phyloP scores from a whole-genome alignment of 1,284 basidiomycete species.

The Ustilago cynodontis region DNA sequence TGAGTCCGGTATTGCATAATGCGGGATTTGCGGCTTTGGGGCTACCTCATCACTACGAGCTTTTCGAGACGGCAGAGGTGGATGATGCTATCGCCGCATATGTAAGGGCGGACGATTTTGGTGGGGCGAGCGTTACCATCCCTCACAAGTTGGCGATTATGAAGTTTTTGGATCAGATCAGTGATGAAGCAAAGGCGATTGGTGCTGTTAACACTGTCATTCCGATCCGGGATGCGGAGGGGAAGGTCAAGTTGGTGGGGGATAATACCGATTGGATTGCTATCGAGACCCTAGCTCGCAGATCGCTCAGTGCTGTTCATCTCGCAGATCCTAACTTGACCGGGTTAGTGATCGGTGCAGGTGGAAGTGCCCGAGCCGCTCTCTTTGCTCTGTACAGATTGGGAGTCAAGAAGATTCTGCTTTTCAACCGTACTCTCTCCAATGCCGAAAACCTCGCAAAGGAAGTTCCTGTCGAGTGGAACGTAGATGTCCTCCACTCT shows the following conservation, averaged over 20 bases:
- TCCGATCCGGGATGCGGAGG: slow-evolving; percentile 40
- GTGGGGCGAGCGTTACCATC: slow-evolving; percentile 90
- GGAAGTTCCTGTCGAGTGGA: slow-evolving; percentile 62
- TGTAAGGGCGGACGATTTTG: slow-evolving; percentile 81
- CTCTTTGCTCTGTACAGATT: slow-evolving; percentile 66
- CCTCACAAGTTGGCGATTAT: slow-evolving; percentile 66
- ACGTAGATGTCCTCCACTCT: slow-evolving; percentile 52
- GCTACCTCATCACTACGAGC: slow-evolving; percentile 75
- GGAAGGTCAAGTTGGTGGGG: slow-evolving; percentile 46
- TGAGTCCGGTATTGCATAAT: slow-evolving; percentile 94
- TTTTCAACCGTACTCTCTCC: slow-evolving; percentile 67
- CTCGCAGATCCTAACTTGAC: slow-evolving; percentile 40
- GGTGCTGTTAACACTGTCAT: slow-evolving; percentile 69
- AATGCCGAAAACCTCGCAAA: slow-evolving; percentile 59
- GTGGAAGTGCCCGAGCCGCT: slow-evolving; percentile 67
- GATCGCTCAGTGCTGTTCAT: slow-evolving; percentile 46
- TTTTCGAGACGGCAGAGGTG: slow-evolving; percentile 81
- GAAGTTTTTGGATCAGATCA: slow-evolving; percentile 58
- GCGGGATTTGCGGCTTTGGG: slow-evolving; percentile 85
- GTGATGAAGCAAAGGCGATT: slow-evolving; percentile 62
- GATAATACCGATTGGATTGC: slow-evolving; percentile 70
- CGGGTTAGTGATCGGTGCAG: slow-evolving; percentile 67
- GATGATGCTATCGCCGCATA: slow-evolving; percentile 78
- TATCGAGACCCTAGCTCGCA: slow-evolving; percentile 49
- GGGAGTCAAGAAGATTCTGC: slow-evolving; percentile 58